Conservation (phyloP, 2,329 filamentous ascomycete species). For the Fusarium sp. region DNA sequence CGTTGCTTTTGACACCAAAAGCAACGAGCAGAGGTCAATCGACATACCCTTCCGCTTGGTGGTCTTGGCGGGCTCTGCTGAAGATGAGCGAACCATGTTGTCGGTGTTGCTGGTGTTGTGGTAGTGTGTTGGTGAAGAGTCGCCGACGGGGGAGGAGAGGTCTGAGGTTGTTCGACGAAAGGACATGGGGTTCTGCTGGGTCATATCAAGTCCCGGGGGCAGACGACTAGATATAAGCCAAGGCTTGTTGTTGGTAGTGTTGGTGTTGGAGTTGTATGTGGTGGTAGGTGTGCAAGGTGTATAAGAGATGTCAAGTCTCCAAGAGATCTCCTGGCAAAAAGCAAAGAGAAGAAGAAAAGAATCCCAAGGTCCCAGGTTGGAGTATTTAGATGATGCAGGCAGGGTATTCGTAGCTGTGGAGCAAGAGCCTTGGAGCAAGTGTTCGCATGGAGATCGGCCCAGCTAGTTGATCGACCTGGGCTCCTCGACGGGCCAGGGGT, state of each 20-base stretch:
- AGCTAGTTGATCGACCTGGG: conserved; percentile 41
- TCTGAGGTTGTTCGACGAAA: conserved; percentile 7
- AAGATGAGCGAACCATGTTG: conserved; percentile 57
- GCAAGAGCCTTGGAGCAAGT: conserved; percentile 41
- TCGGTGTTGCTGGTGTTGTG: conserved; percentile 18
- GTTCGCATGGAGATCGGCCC: conserved; percentile 45
- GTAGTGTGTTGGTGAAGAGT: conserved; percentile 4
- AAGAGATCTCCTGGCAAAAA: conserved; percentile 9
- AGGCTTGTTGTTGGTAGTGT: conserved; percentile 11
- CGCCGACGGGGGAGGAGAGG: conserved; percentile 5
- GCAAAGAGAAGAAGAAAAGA: conserved; percentile 18
- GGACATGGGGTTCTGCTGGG: background rate
- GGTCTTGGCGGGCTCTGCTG: conserved; percentile 56
- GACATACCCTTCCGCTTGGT: conserved; percentile 61
- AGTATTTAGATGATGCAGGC: conserved; percentile 39
- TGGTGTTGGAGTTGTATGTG: background rate
- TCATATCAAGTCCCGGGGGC: conserved; percentile 31
- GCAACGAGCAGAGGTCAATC: conserved; percentile 5
- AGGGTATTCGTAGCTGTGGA: conserved; percentile 39
- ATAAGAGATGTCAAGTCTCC: background rate
- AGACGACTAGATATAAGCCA: conserved; percentile 23
- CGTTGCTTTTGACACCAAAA: background rate
- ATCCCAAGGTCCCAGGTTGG: conserved; percentile 18
- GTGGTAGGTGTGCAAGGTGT: background rate
- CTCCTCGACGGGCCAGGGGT: conserved; percentile 29